Evolutionary conservation across 768 basidiomycete genomes (phyloP).

Genomic region (Cyathus striatus): DNA sequence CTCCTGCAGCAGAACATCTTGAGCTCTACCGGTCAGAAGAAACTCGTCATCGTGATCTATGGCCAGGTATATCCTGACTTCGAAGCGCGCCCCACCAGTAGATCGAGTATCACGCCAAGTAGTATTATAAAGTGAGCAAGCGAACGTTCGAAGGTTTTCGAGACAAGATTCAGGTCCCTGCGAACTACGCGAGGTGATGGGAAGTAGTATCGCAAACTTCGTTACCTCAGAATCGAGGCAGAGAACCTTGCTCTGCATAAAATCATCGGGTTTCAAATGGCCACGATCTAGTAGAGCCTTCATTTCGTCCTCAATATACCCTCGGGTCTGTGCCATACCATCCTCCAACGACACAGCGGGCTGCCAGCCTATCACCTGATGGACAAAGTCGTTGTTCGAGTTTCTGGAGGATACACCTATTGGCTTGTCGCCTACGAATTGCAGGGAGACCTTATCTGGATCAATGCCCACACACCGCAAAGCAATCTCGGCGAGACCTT

Average conservation of each 20-base stretch:
- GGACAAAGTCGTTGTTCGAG: constrained; percentile 40
- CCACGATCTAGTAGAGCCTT: not conserved
- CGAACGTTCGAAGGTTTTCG: constrained; percentile 34
- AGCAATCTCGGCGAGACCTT: constrained; percentile 36
- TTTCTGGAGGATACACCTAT: constrained; percentile 47
- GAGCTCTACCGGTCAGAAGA: constrained; percentile 19
- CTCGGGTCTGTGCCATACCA: constrained; percentile 40
- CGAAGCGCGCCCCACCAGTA: constrained; percentile 23
- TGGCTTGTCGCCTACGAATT: constrained; percentile 27
- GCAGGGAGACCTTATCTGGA: constrained; percentile 11
- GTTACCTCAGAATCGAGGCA: constrained; percentile 25
- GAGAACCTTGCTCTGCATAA: constrained; percentile 32
- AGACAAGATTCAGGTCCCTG: constrained; percentile 31
- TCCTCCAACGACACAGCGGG: constrained; percentile 34
- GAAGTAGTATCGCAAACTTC: constrained; percentile 50
- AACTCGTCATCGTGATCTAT: constrained; percentile 46
- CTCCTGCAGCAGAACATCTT: constrained; percentile 32
- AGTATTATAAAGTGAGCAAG: constrained; percentile 36
- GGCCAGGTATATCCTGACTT: constrained; percentile 43
- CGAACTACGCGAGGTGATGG: constrained; percentile 48
- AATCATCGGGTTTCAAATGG: constrained; percentile 9
- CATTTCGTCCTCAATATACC: constrained; percentile 44
- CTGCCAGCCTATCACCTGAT: constrained; percentile 30
- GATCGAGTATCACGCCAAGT: constrained; percentile 37
- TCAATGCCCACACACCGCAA: constrained; percentile 23